Conservation (phyloP, 2,329 filamentous ascomycete species). For the Venturia pyrina region DNA sequence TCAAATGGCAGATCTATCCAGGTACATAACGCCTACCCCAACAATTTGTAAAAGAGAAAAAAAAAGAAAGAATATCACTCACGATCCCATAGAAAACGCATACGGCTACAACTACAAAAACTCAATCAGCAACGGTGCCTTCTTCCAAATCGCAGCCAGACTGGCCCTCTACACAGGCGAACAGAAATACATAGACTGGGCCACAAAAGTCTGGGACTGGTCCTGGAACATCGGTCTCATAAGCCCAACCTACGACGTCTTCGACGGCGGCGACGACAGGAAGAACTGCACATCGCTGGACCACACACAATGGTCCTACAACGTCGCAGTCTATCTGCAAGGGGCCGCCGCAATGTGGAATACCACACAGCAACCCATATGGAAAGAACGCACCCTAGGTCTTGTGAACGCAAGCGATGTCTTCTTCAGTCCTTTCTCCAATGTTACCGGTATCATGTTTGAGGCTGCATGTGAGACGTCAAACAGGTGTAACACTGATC, state of each 20-base stretch:
- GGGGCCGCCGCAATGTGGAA: slow-evolving; percentile 26
- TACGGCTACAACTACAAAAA: slow-evolving; percentile 61
- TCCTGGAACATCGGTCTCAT: slow-evolving; percentile 34
- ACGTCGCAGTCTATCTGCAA: slow-evolving; percentile 54
- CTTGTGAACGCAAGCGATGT: slow-evolving; percentile 41
- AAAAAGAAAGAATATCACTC: neutral
- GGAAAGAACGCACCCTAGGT: slow-evolving; percentile 48
- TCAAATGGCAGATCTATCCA: slow-evolving; percentile 78
- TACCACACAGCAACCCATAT: slow-evolving; percentile 30
- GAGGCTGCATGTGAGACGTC: slow-evolving; percentile 57
- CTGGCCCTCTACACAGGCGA: slow-evolving; percentile 72
- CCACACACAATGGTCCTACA: slow-evolving; percentile 54
- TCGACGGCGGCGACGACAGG: slow-evolving; percentile 37
- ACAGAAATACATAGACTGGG: slow-evolving; percentile 78
- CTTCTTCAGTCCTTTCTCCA: slow-evolving; percentile 46
- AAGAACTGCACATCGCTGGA: slow-evolving; percentile 39
- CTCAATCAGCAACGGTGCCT: slow-evolving; percentile 46
- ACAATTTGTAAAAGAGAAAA: no score
- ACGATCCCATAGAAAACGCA: slow-evolving; percentile 45
- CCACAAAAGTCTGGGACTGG: slow-evolving; percentile 54
- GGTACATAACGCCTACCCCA: neutral
- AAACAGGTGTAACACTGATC: slow-evolving; percentile 57
- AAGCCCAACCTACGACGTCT: slow-evolving; percentile 33
- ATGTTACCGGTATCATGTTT: slow-evolving; percentile 46
- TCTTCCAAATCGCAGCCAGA: slow-evolving; percentile 52